These are phyloP conservation scores for Fusarium austroafricanum DNA, from an alignment of 2,329 filamentous ascomycete genomes.

Conservation along the genomic window DNA sequence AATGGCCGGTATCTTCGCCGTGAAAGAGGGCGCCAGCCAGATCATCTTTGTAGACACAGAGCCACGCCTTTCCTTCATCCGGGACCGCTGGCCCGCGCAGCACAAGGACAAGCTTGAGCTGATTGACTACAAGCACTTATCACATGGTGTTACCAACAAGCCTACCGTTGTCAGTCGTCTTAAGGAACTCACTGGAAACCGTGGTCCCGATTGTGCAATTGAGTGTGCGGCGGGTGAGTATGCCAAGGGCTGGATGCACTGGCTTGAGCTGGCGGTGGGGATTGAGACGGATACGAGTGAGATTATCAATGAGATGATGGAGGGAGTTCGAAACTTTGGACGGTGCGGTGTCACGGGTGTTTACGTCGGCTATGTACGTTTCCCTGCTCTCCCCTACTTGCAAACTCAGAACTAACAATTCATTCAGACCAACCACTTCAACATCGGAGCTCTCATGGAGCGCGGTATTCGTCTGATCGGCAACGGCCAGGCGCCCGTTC, in stretches of 20 bases:
- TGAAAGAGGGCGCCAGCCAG: constrained; percentile 77
- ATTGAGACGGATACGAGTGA: constrained; percentile 88
- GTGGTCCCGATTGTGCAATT: constrained; percentile 79
- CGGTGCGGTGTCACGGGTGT: constrained; percentile 81
- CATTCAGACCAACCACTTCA: constrained; percentile 63
- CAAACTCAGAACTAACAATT: background rate
- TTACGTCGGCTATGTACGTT: constrained; percentile 68
- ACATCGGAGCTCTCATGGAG: constrained; percentile 86
- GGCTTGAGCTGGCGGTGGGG: constrained; percentile 69
- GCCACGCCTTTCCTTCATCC: constrained; percentile 75
- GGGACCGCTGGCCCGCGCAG: constrained; percentile 65
- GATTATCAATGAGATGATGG: constrained; percentile 83
- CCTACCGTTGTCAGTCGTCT: constrained; percentile 76
- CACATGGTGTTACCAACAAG: constrained; percentile 66
- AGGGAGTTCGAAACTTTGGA: constrained; percentile 77
- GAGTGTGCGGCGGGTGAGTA: constrained; percentile 75
- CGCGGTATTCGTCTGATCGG: constrained; percentile 83
- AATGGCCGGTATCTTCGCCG: constrained; percentile 81
- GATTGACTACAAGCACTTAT: constrained; percentile 73
- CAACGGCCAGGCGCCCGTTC: constrained; percentile 77
- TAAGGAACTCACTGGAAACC: constrained; percentile 77
- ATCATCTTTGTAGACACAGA: constrained; percentile 85
- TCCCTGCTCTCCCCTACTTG: too few relatives aligned
- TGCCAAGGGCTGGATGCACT: constrained; percentile 70
- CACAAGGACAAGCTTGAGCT: constrained; percentile 69